Percentiles rank a stretch among this genome's conserved stretches.
phyloP scores from a whole-genome alignment of 2,329 filamentous ascomycete genomes.

The Pseudocercospora vitis region DNA sequence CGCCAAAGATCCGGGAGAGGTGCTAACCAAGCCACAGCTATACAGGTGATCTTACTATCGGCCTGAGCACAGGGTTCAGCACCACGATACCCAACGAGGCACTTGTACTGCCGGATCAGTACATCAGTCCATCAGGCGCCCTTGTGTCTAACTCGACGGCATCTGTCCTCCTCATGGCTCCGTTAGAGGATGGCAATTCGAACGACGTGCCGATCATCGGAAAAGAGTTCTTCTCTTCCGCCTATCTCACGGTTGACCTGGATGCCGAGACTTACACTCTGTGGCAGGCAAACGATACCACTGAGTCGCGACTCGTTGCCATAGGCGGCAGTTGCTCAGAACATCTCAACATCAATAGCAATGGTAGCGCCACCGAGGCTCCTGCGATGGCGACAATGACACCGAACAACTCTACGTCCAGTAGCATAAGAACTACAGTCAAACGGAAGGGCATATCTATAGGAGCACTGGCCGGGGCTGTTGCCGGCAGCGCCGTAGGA shows the following conservation, averaged over 20 bases:
- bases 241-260: neutral
- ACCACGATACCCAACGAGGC: neutral
- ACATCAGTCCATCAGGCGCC: neutral
- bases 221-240: neutral
- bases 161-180: neutral
- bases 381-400: neutral
- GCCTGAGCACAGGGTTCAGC: neutral
- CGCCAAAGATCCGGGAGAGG: constrained; percentile 5
- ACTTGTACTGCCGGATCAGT: neutral
- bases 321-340: constrained; percentile 17
- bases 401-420: neutral
- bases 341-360: constrained; percentile 1
- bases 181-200: neutral
- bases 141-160: neutral
- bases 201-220: neutral
- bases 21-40: neutral
- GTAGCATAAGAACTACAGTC: neutral
- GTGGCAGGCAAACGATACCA: neutral
- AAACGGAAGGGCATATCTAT: neutral
- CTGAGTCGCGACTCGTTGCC: neutral
- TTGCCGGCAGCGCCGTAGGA: constrained; percentile 6
- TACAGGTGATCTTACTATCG: neutral
- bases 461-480: constrained; percentile 11
- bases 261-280: neutral
- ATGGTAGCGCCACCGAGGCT: too few relatives aligned